These are phyloP conservation scores for Wickerhamomyces kurtzmanii DNA, from an alignment of 805 yeast genomes.

Conservation along the genomic window DNA sequence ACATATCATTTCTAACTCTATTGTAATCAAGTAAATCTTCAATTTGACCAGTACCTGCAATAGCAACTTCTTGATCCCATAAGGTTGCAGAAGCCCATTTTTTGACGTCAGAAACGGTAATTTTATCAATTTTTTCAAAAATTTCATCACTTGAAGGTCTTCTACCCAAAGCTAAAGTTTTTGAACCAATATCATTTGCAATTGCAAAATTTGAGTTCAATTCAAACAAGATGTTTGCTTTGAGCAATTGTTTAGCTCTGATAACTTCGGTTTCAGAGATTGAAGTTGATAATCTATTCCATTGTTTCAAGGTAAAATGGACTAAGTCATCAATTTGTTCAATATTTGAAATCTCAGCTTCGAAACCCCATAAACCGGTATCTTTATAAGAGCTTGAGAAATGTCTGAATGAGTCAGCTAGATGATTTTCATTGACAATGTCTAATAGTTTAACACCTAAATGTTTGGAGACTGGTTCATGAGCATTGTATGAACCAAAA, in stretches of 20 bases:
- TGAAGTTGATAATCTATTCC: slow-evolving; percentile 77
- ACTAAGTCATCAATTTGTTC: slow-evolving; percentile 60
- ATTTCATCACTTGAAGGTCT: slow-evolving; percentile 52
- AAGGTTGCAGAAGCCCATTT: slow-evolving; percentile 68
- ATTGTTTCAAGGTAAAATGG: slow-evolving; percentile 76
- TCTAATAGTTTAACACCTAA: slow-evolving; percentile 66
- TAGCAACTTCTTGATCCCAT: slow-evolving; percentile 81
- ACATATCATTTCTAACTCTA: slow-evolving; percentile 84
- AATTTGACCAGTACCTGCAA: slow-evolving; percentile 79
- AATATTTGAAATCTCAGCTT: slow-evolving; percentile 53
- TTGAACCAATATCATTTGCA: slow-evolving; percentile 48
- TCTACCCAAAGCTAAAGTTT: slow-evolving; percentile 52
- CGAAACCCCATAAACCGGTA: slow-evolving; percentile 80
- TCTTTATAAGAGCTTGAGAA: slow-evolving; percentile 67
- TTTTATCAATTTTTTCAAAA: slow-evolving; percentile 51
- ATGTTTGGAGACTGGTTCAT: slow-evolving; percentile 43
- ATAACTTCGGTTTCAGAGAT: slow-evolving; percentile 70
- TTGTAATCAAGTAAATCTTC: slow-evolving; percentile 77
- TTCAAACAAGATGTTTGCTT: slow-evolving; percentile 46
- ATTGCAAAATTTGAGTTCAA: slow-evolving; percentile 39
- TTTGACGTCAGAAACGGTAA: slow-evolving; percentile 48
- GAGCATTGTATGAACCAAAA: slow-evolving; percentile 44
- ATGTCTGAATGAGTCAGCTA: slow-evolving; percentile 64
- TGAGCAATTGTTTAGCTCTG: slow-evolving; percentile 65
- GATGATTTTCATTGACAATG: slow-evolving; percentile 59